Conservation (phyloP, 1,284 basidiomycete species). For the Coniophora puteana region DNA sequence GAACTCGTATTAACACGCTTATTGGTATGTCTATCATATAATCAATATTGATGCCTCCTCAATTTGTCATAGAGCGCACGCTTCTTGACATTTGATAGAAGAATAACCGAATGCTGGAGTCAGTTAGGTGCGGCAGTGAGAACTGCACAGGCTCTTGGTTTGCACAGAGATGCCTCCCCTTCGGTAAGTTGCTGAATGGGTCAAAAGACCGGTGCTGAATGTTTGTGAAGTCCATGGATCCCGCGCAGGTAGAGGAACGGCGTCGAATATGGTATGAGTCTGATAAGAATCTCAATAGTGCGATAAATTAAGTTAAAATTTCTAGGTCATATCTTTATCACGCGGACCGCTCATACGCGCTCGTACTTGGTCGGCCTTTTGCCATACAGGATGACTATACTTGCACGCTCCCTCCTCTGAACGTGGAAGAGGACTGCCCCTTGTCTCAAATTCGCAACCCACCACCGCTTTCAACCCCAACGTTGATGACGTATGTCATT, state of each 20-base stretch:
- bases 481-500: constrained; percentile 85
- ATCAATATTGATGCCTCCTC: constrained; percentile 11
- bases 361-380: constrained; percentile 87
- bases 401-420: constrained; percentile 79
- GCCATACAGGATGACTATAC: constrained; percentile 87
- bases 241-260: constrained; percentile 83
- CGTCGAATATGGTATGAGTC: constrained; percentile 77
- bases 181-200: constrained; percentile 48
- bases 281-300: constrained; percentile 4
- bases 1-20: constrained; percentile 88
- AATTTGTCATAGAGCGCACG: constrained; percentile 67
- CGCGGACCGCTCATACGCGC: constrained; percentile 88
- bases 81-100: constrained; percentile 85
- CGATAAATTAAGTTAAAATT: constrained; percentile 10
- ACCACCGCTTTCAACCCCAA: constrained; percentile 68
- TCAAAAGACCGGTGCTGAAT: constrained; percentile 6
- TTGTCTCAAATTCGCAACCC: constrained; percentile 39
- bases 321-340: constrained; percentile 87
- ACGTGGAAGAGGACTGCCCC: constrained; percentile 71
- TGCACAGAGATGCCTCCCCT: constrained; percentile 89
- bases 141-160: constrained; percentile 90
- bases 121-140: constrained; percentile 90
- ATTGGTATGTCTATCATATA: constrained; percentile 50
- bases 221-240: constrained; percentile 63
- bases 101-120: constrained; percentile 94